Conservation (phyloP, 1,139 yeast species). For the Scheffersomyces parashehatae region DNA sequence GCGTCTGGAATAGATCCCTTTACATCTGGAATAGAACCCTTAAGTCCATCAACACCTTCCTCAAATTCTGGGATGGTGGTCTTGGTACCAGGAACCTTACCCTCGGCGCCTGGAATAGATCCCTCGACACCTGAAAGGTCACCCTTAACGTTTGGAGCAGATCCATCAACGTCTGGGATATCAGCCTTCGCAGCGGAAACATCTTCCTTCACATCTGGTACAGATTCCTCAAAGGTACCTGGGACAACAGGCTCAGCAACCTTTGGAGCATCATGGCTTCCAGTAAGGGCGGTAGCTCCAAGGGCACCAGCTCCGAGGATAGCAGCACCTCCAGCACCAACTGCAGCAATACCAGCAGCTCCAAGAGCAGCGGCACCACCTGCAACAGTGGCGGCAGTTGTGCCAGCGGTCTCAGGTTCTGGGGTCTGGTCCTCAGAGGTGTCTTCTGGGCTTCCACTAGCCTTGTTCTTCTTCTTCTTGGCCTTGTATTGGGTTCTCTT, state of each 20-base stretch:
- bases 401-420: conserved; percentile 16
- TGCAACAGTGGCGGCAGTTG: conserved; percentile 9
- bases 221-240: too few relatives aligned
- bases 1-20: conserved; percentile 64
- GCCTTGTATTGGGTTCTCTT: conserved; percentile 49
- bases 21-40: too few relatives aligned
- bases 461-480: conserved; percentile 46
- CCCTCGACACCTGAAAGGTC: too few relatives aligned
- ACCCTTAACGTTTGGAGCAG: background rate
- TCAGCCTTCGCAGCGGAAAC: conserved; percentile 68
- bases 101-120: conserved; percentile 20
- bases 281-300: too few relatives aligned
- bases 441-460: conserved; percentile 19
- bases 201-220: conserved; percentile 56
- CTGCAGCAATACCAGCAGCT: conserved; percentile 11
- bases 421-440: conserved; percentile 16
- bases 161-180: conserved; percentile 34
- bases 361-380: conserved; percentile 9
- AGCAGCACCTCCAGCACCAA: conserved; percentile 10
- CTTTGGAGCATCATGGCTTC: too few relatives aligned
- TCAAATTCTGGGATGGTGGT: too few relatives aligned
- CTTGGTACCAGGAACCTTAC: conserved; percentile 16
- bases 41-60: too few relatives aligned
- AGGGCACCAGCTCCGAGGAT: conserved; percentile 7
- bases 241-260: too few relatives aligned